Conservation (phyloP, 768 basidiomycete species). For the Boletellus ananiceps region DNA sequence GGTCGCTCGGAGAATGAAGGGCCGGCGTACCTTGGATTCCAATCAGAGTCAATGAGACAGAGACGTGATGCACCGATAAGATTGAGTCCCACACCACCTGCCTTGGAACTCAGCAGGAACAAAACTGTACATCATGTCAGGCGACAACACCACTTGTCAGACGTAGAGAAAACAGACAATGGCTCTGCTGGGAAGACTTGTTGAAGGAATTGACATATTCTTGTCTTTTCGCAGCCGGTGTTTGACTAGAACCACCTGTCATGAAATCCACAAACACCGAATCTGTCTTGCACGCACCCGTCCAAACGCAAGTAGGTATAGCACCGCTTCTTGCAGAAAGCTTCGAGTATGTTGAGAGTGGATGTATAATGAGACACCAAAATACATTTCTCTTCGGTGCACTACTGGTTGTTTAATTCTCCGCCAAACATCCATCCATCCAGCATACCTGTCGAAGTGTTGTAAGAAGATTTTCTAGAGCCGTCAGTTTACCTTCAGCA, state of each 20-base stretch:
- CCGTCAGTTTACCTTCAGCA: conserved; percentile 64
- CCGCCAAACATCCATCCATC: not conserved
- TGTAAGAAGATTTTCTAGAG: conserved; percentile 60
- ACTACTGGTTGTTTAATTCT: conserved; percentile 33
- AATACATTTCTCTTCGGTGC: conserved; percentile 90
- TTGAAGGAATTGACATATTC: conserved; percentile 90
- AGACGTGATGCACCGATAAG: conserved; percentile 86
- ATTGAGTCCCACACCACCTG: conserved; percentile 93
- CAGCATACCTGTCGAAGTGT: conserved; percentile 50
- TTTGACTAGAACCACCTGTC: conserved; percentile 47
- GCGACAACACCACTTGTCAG: not conserved
- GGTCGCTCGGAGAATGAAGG: not conserved
- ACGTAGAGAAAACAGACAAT: conserved; percentile 46
- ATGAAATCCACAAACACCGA: not conserved
- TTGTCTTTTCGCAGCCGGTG: conserved; percentile 71
- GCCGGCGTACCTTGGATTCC: conserved; percentile 75
- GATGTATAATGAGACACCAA: conserved; percentile 96
- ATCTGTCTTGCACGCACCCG: conserved; percentile 45
- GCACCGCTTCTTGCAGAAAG: conserved; percentile 67
- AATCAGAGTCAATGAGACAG: conserved; percentile 85
- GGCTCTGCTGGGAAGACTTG: conserved; percentile 59
- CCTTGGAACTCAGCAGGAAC: conserved; percentile 91
- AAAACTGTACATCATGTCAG: conserved; percentile 49
- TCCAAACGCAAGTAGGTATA: conserved; percentile 86
- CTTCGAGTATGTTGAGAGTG: conserved; percentile 88